Evolutionary conservation across 1,284 basidiomycete species (phyloP).

Genomic region (Heterobasidion occidentale): DNA sequence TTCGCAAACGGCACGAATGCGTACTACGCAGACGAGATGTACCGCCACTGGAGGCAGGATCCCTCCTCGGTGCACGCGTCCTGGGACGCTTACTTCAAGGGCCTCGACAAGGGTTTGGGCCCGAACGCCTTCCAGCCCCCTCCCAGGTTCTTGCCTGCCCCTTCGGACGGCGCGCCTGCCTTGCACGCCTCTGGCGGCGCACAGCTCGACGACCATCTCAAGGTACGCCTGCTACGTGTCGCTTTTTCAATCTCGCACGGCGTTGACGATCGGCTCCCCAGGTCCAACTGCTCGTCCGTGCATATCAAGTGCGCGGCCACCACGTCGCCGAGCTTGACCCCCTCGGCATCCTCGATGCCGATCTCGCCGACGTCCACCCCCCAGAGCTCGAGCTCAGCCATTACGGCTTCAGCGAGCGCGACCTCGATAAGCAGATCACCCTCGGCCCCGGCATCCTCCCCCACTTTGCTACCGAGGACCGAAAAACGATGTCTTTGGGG

Average conservation of each 20-base stretch:
- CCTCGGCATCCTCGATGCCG: conserved; percentile 86
- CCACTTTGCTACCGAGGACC: conserved; percentile 83
- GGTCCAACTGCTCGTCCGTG: conserved; percentile 95
- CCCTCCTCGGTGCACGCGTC: conserved; percentile 89
- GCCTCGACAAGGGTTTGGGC: conserved; percentile 87
- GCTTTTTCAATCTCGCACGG: background rate
- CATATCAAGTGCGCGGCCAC: conserved; percentile 98
- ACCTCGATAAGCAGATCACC: conserved; percentile 90
- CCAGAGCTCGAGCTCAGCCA: conserved; percentile 88
- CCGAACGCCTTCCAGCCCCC: conserved; percentile 83
- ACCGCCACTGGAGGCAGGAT: conserved; percentile 85
- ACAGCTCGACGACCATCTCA: conserved; percentile 91
- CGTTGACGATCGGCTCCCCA: conserved; percentile 22
- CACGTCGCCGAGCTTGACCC: conserved; percentile 95
- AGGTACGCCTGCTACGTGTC: conserved; percentile 42
- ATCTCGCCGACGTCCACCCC: conserved; percentile 70
- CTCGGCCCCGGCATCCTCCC: conserved; percentile 96
- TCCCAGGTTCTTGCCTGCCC: conserved; percentile 60
- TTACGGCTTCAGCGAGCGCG: conserved; percentile 92
- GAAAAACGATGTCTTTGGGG: conserved; percentile 81
- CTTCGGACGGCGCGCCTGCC: conserved; percentile 78
- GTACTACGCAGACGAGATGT: conserved; percentile 97
- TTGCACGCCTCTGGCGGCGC: conserved; percentile 65
- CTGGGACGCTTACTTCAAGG: conserved; percentile 94
- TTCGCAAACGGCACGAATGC: conserved; percentile 91